Conservation (phyloP, 1,284 basidiomycete species). For the Porogramme epimiltina region DNA sequence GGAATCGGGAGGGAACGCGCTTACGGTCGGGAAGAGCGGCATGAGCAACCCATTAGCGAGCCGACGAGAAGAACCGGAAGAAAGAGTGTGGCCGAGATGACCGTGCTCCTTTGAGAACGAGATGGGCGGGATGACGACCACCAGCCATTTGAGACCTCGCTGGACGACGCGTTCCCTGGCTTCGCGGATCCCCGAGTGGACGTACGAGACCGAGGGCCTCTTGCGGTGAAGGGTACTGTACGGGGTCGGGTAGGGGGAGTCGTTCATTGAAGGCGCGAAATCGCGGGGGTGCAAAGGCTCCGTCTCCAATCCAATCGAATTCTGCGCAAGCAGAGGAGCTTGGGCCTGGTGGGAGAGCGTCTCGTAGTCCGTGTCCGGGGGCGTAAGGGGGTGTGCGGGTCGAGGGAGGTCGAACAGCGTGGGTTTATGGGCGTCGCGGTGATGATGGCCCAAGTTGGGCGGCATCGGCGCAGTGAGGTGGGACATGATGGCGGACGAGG, state of each 20-base stretch:
- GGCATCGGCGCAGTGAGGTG: constrained; percentile 27
- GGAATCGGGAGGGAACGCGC: constrained; percentile 27
- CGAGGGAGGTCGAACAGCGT: constrained; percentile 51
- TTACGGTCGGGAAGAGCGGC: constrained; percentile 74
- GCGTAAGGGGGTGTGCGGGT: constrained; percentile 45
- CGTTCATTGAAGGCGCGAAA: constrained; percentile 5
- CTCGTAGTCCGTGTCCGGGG: constrained; percentile 57
- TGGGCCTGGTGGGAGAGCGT: constrained; percentile 20
- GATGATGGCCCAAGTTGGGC: constrained; percentile 37
- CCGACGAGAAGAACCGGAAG: constrained; percentile 60
- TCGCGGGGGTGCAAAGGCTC: constrained; percentile 20
- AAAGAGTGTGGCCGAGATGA: constrained; percentile 59
- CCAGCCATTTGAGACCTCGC: constrained; percentile 55
- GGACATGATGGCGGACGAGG: constrained; percentile 17
- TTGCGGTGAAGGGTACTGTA: constrained; percentile 39
- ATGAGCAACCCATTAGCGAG: constrained; percentile 70
- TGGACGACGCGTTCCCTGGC: constrained; percentile 47
- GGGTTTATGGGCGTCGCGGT: constrained; percentile 39
- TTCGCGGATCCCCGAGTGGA: constrained; percentile 53
- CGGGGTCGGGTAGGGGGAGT: constrained; percentile 21
- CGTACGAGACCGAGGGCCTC: constrained; percentile 58
- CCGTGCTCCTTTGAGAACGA: constrained; percentile 62
- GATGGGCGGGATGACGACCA: constrained; percentile 68
- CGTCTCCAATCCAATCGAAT: constrained; percentile 27
- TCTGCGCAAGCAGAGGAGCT: constrained; percentile 13